Percentiles rank a stretch among this genome's conserved stretches.
Conservation (phyloP, 2,329 filamentous ascomycete species). For the Beauveria brongniartii region DNA sequence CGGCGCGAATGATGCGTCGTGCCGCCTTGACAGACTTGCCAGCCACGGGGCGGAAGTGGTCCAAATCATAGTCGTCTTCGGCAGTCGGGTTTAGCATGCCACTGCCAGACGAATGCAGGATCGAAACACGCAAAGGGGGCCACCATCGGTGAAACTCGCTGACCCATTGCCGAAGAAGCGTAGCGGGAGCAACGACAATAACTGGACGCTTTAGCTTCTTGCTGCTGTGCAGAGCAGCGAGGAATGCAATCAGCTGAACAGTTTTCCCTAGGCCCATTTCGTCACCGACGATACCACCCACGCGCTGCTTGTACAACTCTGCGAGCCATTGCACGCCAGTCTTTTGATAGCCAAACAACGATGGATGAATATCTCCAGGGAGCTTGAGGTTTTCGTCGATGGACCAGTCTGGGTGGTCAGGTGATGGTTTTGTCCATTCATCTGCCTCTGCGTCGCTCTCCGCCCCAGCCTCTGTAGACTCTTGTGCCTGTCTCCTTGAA, state of each 20-base stretch:
- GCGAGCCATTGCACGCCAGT: constrained; percentile 95
- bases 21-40: constrained; percentile 49
- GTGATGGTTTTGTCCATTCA: constrained; percentile 83
- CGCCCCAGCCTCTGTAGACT: constrained; percentile 26
- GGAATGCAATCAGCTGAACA: constrained; percentile 61
- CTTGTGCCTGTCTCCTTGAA: constrained; percentile 30
- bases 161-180: constrained; percentile 94
- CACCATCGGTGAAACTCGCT: constrained; percentile 99
- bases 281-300: constrained; percentile 91
- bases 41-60: constrained; percentile 29
- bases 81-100: constrained; percentile 84
- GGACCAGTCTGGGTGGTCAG: constrained; percentile 66
- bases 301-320: constrained; percentile 80
- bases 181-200: constrained; percentile 88
- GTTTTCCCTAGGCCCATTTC: constrained; percentile 99
- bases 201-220: constrained; percentile 75
- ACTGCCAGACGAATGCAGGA: constrained; percentile 89
- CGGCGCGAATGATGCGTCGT: constrained; percentile 71
- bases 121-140: constrained; percentile 95
- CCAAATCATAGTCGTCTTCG: constrained; percentile 44
- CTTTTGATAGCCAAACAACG: constrained; percentile 93
- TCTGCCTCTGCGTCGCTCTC: constrained; percentile 38
- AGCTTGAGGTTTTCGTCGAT: constrained; percentile 71
- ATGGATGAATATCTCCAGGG: constrained; percentile 87
- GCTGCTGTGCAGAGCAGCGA: constrained; percentile 89